Base-by-base conservation (phyloP, 106 monocot genomes). In the Acorus gramineus region DNA sequence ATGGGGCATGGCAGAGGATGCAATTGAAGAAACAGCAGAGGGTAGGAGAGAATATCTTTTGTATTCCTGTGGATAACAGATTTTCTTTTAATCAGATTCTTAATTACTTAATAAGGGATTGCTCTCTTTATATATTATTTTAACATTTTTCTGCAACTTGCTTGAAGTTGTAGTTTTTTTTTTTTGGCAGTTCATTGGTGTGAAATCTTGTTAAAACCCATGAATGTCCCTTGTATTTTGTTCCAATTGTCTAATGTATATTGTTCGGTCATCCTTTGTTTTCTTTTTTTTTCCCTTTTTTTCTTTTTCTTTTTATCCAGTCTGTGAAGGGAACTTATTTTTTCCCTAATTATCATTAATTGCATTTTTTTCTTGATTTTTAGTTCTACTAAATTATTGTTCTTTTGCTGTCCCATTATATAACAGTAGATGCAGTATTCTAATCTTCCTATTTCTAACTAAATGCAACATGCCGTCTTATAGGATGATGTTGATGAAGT, bases 1-100 rank as follows among this genome's bases (percentile, higher is more conserved):
- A 51, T 96, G 96, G 96, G 96, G 96, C 46, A 87, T 96, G 76
- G 56, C 64, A 55, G 91, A 96, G 50, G 96, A 96, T 85, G 91
- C 91, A 66, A 56, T 77, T 55, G 96, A 87, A 78, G 90, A 91
- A 60, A 62, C 63, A 14, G 62, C 49, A 5, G 85, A 96, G 84
- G 84, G 96, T 96, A 44, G 51, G 42, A 47, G 47, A 11, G 3
- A 9, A 43, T 14, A 42, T 12, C 42, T 42, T 59, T 43, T 59
- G 14, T 44, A 59, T 42, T 7, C 28, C 0, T 28, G 28, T 28
- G 28, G 28, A 28, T 28, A 1, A 28, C 28, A 28, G 28, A 0
- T 28, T 28, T 28, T 28, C 28, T 28, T 28, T 28, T 28, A 28
- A 28, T 28, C 28, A 28, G 28, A 28, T 28, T 28, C 28, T 28